phyloP scores from a whole-genome alignment of 2,329 filamentous ascomycete genomes.

The Taxawa tesnikishii region DNA sequence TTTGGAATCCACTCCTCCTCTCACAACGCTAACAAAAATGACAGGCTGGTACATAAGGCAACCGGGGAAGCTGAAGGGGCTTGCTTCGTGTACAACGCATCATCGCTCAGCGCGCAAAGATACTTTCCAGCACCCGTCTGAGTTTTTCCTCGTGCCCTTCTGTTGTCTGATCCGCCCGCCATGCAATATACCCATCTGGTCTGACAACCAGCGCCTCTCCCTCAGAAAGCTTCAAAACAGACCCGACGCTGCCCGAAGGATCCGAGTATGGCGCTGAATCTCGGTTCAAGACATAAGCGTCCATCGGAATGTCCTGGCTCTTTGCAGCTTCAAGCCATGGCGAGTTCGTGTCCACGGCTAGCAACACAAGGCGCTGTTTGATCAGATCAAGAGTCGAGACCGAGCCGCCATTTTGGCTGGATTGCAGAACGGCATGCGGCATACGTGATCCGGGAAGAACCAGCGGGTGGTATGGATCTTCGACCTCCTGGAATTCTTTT shows the following conservation, averaged over 20 bases:
- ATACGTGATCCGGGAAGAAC: conserved; percentile 1
- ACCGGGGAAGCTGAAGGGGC: too few species aligned
- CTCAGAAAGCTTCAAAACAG: neutral
- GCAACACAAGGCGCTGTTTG: conserved; percentile 2
- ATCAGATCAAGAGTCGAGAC: conserved; percentile 3
- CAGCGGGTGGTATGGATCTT: conserved; percentile 1
- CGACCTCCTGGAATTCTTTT: neutral
- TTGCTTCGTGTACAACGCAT: too few species aligned
- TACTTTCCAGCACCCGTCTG: too few species aligned
- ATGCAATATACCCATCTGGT: conserved; percentile 2
- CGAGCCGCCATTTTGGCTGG: neutral
- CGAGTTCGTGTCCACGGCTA: conserved; percentile 1
- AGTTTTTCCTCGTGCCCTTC: too few species aligned
- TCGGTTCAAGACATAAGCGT: conserved; percentile 1
- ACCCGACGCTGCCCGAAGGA: too few species aligned
- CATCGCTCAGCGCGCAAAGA: too few species aligned
- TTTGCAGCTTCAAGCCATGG: neutral
- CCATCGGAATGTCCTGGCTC: neutral
- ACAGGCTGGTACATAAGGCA: too few species aligned
- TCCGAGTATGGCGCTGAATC: too few species aligned
- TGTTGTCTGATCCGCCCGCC: conserved; percentile 1
- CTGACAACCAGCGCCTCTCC: conserved; percentile 1
- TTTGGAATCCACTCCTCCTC: too few species aligned
- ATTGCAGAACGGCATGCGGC: conserved; percentile 1
- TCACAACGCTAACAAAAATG: too few species aligned